A percentile compares a stretch with the other conserved stretches of the same genome.
phyloP scores from a whole-genome alignment of 768 basidiomycete species.

The Hypholoma fasciculare region DNA sequence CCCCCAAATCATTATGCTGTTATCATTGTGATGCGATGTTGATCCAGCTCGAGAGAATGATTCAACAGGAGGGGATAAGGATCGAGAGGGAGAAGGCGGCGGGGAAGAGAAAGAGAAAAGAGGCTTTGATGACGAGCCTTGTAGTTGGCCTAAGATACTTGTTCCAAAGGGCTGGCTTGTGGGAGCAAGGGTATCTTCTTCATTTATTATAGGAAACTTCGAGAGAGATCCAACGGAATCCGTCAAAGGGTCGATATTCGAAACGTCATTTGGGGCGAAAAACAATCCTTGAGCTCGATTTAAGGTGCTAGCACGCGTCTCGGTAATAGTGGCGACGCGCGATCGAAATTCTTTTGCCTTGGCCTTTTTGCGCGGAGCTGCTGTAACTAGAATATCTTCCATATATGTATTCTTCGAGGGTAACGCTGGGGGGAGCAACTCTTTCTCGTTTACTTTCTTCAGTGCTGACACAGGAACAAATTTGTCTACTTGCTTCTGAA shows the following conservation, averaged over 20 bases:
- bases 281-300: conserved; percentile 28
- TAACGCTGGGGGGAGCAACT: conserved; percentile 13
- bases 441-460: conserved; percentile 16
- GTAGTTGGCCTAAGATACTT: conserved; percentile 33
- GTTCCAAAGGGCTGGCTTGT: conserved; percentile 40
- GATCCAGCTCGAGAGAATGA: neutral
- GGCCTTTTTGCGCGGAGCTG: conserved; percentile 44
- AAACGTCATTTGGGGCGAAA: neutral
- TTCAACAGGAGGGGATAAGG: neutral
- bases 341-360: conserved; percentile 36
- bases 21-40: neutral
- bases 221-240: neutral
- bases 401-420: conserved; percentile 43
- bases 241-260: neutral
- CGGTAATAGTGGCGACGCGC: conserved; percentile 45
- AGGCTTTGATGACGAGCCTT: conserved; percentile 1
- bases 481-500: conserved; percentile 48
- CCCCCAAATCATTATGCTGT: neutral
- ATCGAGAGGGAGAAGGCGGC: neutral
- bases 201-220: neutral
- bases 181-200: conserved; percentile 8
- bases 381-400: conserved; percentile 51
- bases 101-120: conserved; percentile 2
- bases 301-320: conserved; percentile 46
- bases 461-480: conserved; percentile 10